phyloP scores from a whole-genome alignment of 2,329 filamentous ascomycete species.

The Fusarium coffeatum region DNA sequence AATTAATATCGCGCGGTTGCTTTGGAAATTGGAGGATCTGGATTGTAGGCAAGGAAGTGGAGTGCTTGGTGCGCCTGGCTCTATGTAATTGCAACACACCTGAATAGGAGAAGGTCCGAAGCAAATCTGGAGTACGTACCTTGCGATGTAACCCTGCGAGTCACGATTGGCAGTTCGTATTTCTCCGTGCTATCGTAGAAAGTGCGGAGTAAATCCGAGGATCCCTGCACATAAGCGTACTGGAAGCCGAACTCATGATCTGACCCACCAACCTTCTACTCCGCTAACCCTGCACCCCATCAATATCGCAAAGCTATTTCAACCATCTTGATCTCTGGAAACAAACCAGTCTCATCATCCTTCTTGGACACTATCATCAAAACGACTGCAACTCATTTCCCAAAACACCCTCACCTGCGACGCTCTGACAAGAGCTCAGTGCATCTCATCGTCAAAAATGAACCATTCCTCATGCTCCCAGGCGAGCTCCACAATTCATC shows the following conservation, averaged over 20 bases:
- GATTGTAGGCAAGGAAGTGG: slow-evolving; percentile 49
- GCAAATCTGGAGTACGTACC: neutral
- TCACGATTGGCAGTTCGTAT: neutral
- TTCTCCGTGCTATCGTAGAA: neutral
- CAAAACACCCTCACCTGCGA: slow-evolving; percentile 29
- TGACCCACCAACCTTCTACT: neutral
- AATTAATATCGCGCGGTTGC: slow-evolving; percentile 46
- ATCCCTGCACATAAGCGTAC: neutral
- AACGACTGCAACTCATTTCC: slow-evolving; percentile 29
- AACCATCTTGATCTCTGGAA: neutral
- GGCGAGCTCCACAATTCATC: slow-evolving; percentile 55
- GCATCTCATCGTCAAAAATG: slow-evolving; percentile 53
- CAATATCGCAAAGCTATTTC: slow-evolving; percentile 12
- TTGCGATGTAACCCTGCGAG: fast-evolving
- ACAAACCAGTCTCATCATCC: neutral
- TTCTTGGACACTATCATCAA: neutral
- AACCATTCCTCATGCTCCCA: slow-evolving; percentile 52
- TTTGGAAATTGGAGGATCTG: slow-evolving; percentile 49
- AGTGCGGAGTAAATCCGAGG: slow-evolving; percentile 33
- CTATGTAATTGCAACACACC: neutral
- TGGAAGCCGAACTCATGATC: neutral
- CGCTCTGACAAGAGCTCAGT: slow-evolving; percentile 45
- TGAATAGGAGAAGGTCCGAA: neutral
- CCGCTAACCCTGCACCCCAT: neutral
- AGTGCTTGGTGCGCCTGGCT: slow-evolving; percentile 4